Evolutionary conservation across 2,329 filamentous ascomycete species (phyloP).

Genomic region (Trichophyton schoenleinii): DNA sequence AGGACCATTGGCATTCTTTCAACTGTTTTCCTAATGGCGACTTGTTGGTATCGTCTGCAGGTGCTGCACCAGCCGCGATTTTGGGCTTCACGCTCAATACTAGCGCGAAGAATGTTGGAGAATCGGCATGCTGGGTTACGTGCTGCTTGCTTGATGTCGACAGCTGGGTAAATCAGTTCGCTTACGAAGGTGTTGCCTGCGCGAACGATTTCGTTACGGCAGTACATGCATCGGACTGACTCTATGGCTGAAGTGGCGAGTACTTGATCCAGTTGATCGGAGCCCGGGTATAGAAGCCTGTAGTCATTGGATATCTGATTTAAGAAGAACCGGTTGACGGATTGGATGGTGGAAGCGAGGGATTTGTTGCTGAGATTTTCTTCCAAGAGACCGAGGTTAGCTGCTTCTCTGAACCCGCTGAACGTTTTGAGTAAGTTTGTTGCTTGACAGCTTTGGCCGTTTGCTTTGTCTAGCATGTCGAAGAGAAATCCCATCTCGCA

Average conservation of each 20-base stretch:
- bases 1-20: slow-evolving; percentile 72
- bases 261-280: slow-evolving; percentile 58
- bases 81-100: slow-evolving; percentile 77
- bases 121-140: slow-evolving; percentile 48
- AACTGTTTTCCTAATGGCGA: slow-evolving; percentile 73
- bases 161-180: slow-evolving; percentile 66
- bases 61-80: slow-evolving; percentile 87
- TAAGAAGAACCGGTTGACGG: slow-evolving; percentile 71
- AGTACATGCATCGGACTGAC: slow-evolving; percentile 70
- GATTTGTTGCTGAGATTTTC: slow-evolving; percentile 63
- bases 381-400: slow-evolving; percentile 68
- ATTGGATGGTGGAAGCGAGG: slow-evolving; percentile 71
- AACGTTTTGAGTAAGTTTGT: slow-evolving; percentile 89
- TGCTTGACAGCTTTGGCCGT: slow-evolving; percentile 86
- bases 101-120: slow-evolving; percentile 82
- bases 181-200: slow-evolving; percentile 70
- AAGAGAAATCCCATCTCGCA: slow-evolving; percentile 93
- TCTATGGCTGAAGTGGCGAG: slow-evolving; percentile 33
- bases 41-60: slow-evolving; percentile 80
- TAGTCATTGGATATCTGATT: slow-evolving; percentile 70
- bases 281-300: slow-evolving; percentile 50
- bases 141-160: slow-evolving; percentile 39
- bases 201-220: slow-evolving; percentile 71
- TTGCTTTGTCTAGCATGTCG: slow-evolving; percentile 95
- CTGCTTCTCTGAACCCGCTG: slow-evolving; percentile 66